phyloP scores from a whole-genome alignment of 2,329 filamentous ascomycete genomes.

The Lasiodiplodia hormozganensis region DNA sequence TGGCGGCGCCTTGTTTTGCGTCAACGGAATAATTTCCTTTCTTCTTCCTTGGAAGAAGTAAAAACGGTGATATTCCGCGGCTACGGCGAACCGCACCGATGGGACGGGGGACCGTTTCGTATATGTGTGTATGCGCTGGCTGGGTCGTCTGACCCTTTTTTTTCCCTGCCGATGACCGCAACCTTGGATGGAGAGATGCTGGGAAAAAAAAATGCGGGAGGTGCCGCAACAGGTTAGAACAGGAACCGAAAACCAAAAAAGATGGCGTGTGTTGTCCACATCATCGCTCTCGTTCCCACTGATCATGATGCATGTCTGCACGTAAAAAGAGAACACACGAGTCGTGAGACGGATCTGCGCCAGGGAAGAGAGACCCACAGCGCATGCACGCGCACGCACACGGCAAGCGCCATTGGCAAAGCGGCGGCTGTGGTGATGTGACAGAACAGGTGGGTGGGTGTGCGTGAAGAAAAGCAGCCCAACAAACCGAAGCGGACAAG shows the following conservation, averaged over 20 bases:
- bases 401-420: not conserved
- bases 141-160: not conserved
- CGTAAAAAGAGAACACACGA: constrained; percentile 3
- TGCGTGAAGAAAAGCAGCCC: not conserved
- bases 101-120: not conserved
- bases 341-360: constrained; percentile 9
- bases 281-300: not conserved
- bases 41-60: not conserved
- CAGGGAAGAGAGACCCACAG: not conserved
- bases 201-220: not conserved
- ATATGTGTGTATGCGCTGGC: not conserved
- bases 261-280: not conserved
- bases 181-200: not conserved
- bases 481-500: not conserved
- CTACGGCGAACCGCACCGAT: not conserved
- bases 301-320: constrained; percentile 4
- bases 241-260: not conserved
- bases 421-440: not conserved
- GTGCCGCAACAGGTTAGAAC: not conserved
- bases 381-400: not conserved
- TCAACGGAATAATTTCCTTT: not conserved
- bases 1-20: not conserved
- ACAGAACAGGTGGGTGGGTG: not conserved
- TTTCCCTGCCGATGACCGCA: not conserved
- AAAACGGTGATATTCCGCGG: not conserved